Evolutionary conservation across 75 land plant genomes (phyloP), one percentile per base, ranked within the genome.

Genomic region (Isoetes taiwanensis): DNA sequence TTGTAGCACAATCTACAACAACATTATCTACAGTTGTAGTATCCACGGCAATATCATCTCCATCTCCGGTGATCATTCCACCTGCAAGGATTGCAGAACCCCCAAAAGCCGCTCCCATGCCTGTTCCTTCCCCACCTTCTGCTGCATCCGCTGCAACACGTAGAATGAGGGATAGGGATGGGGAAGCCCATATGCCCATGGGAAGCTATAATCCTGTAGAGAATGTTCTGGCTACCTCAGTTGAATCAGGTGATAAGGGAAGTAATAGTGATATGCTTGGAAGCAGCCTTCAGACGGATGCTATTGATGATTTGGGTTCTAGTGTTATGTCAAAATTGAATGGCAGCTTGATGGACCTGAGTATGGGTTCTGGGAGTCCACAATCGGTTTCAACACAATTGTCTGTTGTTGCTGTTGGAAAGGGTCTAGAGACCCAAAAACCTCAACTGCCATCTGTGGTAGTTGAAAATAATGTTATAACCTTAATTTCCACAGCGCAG

Each of bases 51-150:
- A 60, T 63, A 38, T 69, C 67, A 65, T 80, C 83, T 1, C 81
- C 91, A 26, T 78, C 88, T 8, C 95, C 94, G 4, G 97, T 91
- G 43, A 80, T 87, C 72, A 91, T 91, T 56, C 82, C 88, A 0
- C 94, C 94, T 0, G 76, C 91, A 1, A 83, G 82, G 20, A 82
- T 72, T 61, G 66, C 62, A 2, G 54, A 31, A 1, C 41, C 12
- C 25, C 35, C 48, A 31, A 53, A 38, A 16, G 70, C 84, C 23
- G 50, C 52, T n/a, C 75, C 79, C 21, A 46, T 72, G 3, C 76
- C 78, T 4, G 75, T 75, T 1, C 73, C 80, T 0, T 54, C 56
- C 6, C 56, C 76, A 0, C 40, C 59, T 30, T 64, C 50, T n/a
- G 28, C 54, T 43, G 50, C 12, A 19, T 6, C 50, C 50, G 50